Percentiles rank a stretch among this genome's conserved stretches.
Conservation (phyloP, 805 yeast species). For the Candida succiphila region DNA sequence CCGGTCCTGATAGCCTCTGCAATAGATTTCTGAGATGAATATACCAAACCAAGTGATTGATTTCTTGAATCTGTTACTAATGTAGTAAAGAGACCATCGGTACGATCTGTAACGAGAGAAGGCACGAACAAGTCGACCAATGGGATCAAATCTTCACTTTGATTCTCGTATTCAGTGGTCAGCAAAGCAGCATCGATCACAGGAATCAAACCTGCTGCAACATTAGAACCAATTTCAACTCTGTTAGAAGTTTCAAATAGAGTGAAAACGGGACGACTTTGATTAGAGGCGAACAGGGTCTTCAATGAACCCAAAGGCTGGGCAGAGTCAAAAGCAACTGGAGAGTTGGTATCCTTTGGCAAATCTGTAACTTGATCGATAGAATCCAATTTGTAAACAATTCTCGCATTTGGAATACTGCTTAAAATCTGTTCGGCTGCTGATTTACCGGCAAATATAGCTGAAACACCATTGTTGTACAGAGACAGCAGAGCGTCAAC, state of each 20-base stretch:
- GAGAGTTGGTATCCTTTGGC: constrained; percentile 10
- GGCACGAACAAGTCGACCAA: constrained; percentile 32
- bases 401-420: constrained; percentile 23
- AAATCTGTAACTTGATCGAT: constrained; percentile 9
- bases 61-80: constrained; percentile 63
- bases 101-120: constrained; percentile 66
- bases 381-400: constrained; percentile 15
- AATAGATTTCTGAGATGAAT: constrained; percentile 78
- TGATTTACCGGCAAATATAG: constrained; percentile 13
- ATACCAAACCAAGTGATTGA: constrained; percentile 80
- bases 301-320: constrained; percentile 7
- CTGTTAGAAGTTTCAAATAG: constrained; percentile 5
- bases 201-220: constrained; percentile 26
- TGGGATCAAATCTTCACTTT: constrained; percentile 16
- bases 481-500: constrained; percentile 13
- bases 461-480: constrained; percentile 21
- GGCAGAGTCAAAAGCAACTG: constrained; percentile 9
- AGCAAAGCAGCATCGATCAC: constrained; percentile 20
- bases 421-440: constrained; percentile 12
- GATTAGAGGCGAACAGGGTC: constrained; percentile 7
- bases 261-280: constrained; percentile 3
- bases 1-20: constrained; percentile 69
- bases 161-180: constrained; percentile 22
- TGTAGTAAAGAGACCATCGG: constrained; percentile 79
- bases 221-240: constrained; percentile 8